Percentiles rank a stretch among this genome's conserved stretches.
Conservation (phyloP, 306 rosid species). For the Lathyrus oleraceus region DNA sequence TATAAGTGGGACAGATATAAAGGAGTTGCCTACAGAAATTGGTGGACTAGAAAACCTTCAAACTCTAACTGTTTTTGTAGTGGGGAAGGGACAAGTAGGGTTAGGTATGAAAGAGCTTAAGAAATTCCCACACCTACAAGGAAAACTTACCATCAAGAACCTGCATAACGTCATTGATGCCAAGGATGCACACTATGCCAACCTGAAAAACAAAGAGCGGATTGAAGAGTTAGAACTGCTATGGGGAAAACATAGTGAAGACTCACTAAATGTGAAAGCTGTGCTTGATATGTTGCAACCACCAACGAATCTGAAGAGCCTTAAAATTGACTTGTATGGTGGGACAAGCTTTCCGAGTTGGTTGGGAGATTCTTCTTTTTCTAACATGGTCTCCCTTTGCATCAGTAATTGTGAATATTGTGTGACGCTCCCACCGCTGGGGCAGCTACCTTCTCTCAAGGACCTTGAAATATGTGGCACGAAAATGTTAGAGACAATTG, state of each 20-base stretch:
- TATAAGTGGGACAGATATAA: not conserved
- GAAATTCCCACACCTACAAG: not conserved
- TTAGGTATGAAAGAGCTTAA: not conserved
- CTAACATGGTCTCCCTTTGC: too few relatives aligned
- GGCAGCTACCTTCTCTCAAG: too few relatives aligned
- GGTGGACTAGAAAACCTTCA: not conserved
- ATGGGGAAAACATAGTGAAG: not conserved
- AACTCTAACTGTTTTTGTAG: not conserved
- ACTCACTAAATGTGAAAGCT: not conserved
- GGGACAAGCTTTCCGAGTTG: too few relatives aligned
- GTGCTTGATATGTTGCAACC: constrained; percentile 8
- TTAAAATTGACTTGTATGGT: not conserved
- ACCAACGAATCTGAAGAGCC: not conserved
- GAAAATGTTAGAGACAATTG: not conserved
- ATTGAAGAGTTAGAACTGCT: not conserved
- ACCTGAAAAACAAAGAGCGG: not conserved
- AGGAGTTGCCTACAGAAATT: not conserved
- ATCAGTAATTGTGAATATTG: too few relatives aligned
- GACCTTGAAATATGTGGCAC: too few relatives aligned
- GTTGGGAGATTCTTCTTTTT: too few relatives aligned
- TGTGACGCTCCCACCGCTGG: too few relatives aligned
- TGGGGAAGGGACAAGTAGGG: not conserved
- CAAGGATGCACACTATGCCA: not conserved
- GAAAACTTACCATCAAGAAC: not conserved
- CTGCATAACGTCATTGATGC: not conserved